A percentile compares a stretch with the other conserved stretches of the same genome.
phyloP scores from a whole-genome alignment of 371 early-diverging fungal species.

The Lichtheimia hyalospora region DNA sequence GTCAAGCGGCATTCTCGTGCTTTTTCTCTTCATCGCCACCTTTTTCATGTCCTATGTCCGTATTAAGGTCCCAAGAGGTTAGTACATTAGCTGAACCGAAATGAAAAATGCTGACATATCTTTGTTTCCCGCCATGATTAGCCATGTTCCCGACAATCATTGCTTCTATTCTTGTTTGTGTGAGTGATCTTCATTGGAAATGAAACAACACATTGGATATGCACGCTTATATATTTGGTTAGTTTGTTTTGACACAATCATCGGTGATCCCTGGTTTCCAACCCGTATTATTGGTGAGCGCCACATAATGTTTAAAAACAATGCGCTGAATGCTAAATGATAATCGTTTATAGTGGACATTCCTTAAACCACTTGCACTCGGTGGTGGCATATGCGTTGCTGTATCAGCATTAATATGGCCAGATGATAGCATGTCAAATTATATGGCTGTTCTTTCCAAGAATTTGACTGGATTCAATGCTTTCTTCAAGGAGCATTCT shows the following conservation, averaged over 20 bases:
- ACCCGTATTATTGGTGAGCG: conserved; percentile 1
- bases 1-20: conserved; percentile 32
- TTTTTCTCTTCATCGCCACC: conserved; percentile 38
- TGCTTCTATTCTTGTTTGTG: conserved; percentile 35
- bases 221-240: not conserved
- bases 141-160: conserved; percentile 41
- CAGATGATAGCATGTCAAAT: conserved; percentile 41
- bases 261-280: conserved; percentile 13
- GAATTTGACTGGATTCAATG: conserved; percentile 25
- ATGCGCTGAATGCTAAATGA: too few relatives aligned
- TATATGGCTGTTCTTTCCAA: conserved; percentile 24
- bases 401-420: conserved; percentile 40
- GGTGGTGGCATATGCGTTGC: conserved; percentile 35
- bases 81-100: too few relatives aligned
- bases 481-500: conserved; percentile 36
- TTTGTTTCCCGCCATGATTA: conserved; percentile 4
- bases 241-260: conserved; percentile 36
- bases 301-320: not conserved
- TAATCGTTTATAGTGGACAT: conserved; percentile 27
- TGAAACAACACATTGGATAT: not conserved
- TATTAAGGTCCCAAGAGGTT: conserved; percentile 35
- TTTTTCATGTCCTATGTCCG: conserved; percentile 35
- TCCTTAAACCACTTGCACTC: conserved; percentile 33
- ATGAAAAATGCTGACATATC: not conserved
- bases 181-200: conserved; percentile 9